Conservation (phyloP, 2,329 filamentous ascomycete species). For the Drechslera avenae region DNA sequence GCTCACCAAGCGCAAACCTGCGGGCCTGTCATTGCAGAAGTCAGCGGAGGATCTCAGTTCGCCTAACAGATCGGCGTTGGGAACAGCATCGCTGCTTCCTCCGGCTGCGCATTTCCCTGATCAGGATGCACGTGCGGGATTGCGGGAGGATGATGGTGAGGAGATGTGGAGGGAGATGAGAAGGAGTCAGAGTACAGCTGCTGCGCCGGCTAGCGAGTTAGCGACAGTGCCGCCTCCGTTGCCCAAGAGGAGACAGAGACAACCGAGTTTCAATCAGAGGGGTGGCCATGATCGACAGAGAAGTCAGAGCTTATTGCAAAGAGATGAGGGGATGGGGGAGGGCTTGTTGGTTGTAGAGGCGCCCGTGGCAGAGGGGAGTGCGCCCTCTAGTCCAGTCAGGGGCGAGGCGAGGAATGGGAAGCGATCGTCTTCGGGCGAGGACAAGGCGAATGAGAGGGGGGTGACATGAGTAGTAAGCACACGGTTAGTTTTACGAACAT, state of each 20-base stretch:
- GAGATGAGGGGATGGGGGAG: conserved; percentile 14
- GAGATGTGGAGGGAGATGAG: conserved; percentile 19
- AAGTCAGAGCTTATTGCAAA: conserved; percentile 7
- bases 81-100: conserved; percentile 4
- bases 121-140: conserved; percentile 1
- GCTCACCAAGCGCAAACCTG: conserved; percentile 68
- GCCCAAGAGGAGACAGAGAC: conserved; percentile 54
- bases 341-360: conserved; percentile 41
- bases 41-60: conserved; percentile 16
- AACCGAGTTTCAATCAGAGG: conserved; percentile 24
- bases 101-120: conserved; percentile 8
- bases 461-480: background rate
- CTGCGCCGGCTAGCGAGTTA: conserved; percentile 5
- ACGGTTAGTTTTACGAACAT: too few relatives aligned
- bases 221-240: conserved; percentile 50
- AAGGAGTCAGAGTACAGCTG: conserved; percentile 6
- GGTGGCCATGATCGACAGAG: conserved; percentile 7
- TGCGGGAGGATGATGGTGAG: conserved; percentile 8
- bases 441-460: background rate
- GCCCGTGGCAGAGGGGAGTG: conserved; percentile 18
- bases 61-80: conserved; percentile 1
- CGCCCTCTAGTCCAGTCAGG: conserved; percentile 1
- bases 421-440: background rate
- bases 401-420: background rate
- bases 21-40: conserved; percentile 7